Base-by-base conservation (phyloP, 1,284 basidiomycete species). In the Malassezia sympodialis region DNA sequence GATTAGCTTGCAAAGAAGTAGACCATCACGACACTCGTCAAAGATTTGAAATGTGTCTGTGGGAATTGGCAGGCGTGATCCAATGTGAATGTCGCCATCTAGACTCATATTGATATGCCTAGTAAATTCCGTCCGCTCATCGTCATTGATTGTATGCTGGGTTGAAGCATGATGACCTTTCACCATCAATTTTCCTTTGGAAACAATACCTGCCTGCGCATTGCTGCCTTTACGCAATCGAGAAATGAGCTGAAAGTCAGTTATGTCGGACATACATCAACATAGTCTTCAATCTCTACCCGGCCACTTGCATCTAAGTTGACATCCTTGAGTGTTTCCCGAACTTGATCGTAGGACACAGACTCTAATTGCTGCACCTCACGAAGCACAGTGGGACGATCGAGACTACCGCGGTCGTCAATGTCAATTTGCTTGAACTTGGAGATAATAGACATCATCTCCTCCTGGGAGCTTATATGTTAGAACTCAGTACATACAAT, bases 41-140 rank as follows among this genome's bases (percentile, higher is more conserved):
- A 98, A 98, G 54, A 99, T 82, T 71, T 99, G 94, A 88, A 98
- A 96, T 23, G 90, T 96, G 63, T 90, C 82, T n/a, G 90, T 93
- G 0, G 91, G 90, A 65, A 98, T 91, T 11, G 91, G 93, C 56
- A 91, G 81, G 37, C 90, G 82, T 58, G 79, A 77, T 19, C 84
- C 85, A 47, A 98, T 80, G 75, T 96, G 90, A 17, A 82, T 74
- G 73, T 98, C 94, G 49, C 87, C 88, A 65, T 87, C 88, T 49
- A 98, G 83, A 34, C 91, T 85, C 66, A 81, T 79, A 76, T 98
- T 98, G 78, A 98, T 96, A 77, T 98, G 93, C 73, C 90, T 87
- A 24, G 93, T 98, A 78, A 98, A 98, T 72, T 94, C 91, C 40
- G 83, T 80, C 55, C 89, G 82, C 76, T 98, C 93, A 76, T 98